Conservation (phyloP, 73 alveolate species). For the Durusdinium trenchii region DNA sequence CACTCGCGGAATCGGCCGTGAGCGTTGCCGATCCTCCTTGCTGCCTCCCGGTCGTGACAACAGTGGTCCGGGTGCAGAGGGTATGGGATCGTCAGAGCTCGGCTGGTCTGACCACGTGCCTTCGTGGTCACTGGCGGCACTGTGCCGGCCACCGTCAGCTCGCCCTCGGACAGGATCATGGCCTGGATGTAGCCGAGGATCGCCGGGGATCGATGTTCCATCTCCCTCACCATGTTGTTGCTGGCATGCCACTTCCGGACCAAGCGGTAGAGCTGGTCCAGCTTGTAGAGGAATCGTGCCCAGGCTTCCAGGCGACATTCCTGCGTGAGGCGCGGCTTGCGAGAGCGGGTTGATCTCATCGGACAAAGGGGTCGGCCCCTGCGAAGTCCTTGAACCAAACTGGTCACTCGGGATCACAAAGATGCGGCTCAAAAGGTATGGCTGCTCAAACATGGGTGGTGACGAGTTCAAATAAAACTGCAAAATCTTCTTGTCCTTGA, state of each 20-base stretch:
- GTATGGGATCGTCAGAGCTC: not conserved
- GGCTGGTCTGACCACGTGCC: not conserved
- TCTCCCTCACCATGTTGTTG: constrained; percentile 13
- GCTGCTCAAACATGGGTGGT: not conserved
- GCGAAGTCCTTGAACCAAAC: not conserved
- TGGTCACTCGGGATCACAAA: not conserved
- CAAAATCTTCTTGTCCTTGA: not conserved
- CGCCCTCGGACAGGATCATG: not conserved
- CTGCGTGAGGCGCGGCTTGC: not conserved
- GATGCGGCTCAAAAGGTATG: not conserved
- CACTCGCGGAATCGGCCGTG: constrained; percentile 47
- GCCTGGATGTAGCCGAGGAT: not conserved
- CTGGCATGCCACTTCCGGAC: not conserved
- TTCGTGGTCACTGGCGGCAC: not conserved
- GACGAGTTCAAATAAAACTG: not conserved
- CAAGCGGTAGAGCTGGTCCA: not conserved
- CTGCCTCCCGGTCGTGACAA: not conserved
- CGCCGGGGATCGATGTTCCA: not conserved
- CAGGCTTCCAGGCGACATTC: not conserved
- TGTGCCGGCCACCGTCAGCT: not conserved
- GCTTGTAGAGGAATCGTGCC: not conserved
- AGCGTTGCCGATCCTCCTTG: constrained; percentile 13
- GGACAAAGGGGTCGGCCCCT: not conserved
- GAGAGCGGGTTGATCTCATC: not conserved
- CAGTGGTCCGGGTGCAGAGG: not conserved